A percentile compares a stretch with the other conserved stretches of the same genome.
Conservation (phyloP, 495 filamentous ascomycete species). For the Aspergillus wentii region DNA sequence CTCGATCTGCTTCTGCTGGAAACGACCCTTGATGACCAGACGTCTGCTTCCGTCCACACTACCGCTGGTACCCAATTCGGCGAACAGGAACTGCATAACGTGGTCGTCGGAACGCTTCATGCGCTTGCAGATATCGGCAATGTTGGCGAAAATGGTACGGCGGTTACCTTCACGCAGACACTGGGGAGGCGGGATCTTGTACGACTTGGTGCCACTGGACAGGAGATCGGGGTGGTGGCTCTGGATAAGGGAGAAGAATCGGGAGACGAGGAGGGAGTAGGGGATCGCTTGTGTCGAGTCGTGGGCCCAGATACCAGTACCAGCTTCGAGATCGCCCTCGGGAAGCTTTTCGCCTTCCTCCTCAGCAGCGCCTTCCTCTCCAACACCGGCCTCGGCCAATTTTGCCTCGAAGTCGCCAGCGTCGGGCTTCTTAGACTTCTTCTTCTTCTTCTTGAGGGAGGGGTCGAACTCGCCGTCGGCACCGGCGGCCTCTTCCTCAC, state of each 20-base stretch:
- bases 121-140: slow-evolving; percentile 83
- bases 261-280: slow-evolving; percentile 76
- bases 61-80: slow-evolving; percentile 94
- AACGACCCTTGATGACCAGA: slow-evolving; percentile 96
- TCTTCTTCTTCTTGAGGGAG: slow-evolving; percentile 94
- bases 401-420: slow-evolving; percentile 77
- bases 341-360: slow-evolving; percentile 47
- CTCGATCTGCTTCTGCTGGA: slow-evolving; percentile 98
- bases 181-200: slow-evolving; percentile 99
- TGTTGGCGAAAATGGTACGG: slow-evolving; percentile 99
- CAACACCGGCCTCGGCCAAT: slow-evolving; percentile 69
- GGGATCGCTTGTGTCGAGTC: slow-evolving; percentile 68
- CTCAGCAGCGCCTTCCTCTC: slow-evolving; percentile 41
- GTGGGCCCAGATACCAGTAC: slow-evolving; percentile 92
- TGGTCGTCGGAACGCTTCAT: slow-evolving; percentile 98
- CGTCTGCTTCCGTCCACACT: slow-evolving; percentile 89
- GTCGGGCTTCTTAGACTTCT: slow-evolving; percentile 69
- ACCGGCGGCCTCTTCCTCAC: slow-evolving; percentile 49
- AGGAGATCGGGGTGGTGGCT: slow-evolving; percentile 93
- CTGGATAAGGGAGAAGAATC: slow-evolving; percentile 90
- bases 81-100: slow-evolving; percentile 94
- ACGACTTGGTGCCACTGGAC: slow-evolving; percentile 80
- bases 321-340: slow-evolving; percentile 78
- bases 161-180: slow-evolving; percentile 99
- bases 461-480: slow-evolving; percentile 69